Evolutionary conservation across 2,329 filamentous ascomycete genomes (phyloP), one percentile per base, ranked within the genome.

Genomic region (Trichothecium sympodiale): DNA sequence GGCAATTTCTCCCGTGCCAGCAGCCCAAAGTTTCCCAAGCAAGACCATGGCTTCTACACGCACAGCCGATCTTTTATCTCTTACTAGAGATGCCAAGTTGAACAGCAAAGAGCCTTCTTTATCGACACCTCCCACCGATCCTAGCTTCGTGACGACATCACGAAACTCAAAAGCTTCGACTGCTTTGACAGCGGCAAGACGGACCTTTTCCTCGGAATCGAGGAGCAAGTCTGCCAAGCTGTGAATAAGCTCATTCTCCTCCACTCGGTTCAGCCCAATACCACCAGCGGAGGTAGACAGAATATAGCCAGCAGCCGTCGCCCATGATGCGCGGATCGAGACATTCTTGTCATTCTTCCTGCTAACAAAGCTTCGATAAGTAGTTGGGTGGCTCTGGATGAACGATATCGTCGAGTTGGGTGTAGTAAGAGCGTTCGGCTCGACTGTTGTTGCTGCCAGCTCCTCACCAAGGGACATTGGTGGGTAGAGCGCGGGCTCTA

Each of bases 401-500:
- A 96, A 96, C 1, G 89, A 89, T 46, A 89, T 84, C 2, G 87
- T 85, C 1, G 87, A 91, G 15, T 85, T 75, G 1, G 89, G 89
- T 5, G 77, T 87, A 7, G 85, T 83, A 16, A 95, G 69, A 8
- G 62, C 59, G 28, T 71, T 62, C 8, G 64, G 55, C 28, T 66
- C 61, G 3, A 69, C 61, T 4, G 61, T 54, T 17, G 64, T 52
- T 8, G 44, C 38, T 6, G 41, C 18, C 17, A 40, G 40, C 15
- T 80, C 76, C 36, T 78, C 74, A 16, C 70, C 60, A 26, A 85
- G 55, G 41, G 72, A 80, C 33, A 81, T 64, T 4, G 82, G 80
- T n/a, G 89, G 89, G 50, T 93, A 95, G 20, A 82, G 80, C 16
- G 82, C 74, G 10, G 89, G 84, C 49, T 95, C 86, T 51, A 94